Conservation (phyloP, 225 moss, liverwort and hornwort genomes). For the Ulota crispa region DNA sequence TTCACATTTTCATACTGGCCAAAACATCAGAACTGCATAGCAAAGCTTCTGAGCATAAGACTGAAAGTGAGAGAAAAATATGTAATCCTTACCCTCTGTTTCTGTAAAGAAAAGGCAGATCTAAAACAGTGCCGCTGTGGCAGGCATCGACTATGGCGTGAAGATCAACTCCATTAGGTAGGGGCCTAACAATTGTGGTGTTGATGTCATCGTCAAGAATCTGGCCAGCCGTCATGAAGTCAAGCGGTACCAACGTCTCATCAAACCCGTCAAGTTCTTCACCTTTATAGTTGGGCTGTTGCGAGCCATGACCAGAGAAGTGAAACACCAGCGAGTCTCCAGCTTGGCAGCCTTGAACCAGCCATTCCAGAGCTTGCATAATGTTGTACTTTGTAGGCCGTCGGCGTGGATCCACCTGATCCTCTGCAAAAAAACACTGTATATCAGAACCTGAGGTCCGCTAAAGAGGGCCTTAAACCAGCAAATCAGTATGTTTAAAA, state of each 20-base stretch:
- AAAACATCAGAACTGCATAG: not conserved
- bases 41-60: not conserved
- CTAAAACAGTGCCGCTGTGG: constrained; percentile 95
- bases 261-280: constrained; percentile 96
- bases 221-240: constrained; percentile 89
- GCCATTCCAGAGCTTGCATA: constrained; percentile 87
- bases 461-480: constrained; percentile 4
- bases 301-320: constrained; percentile 96
- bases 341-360: constrained; percentile 86
- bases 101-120: constrained; percentile 91
- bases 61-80: constrained; percentile 8
- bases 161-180: constrained; percentile 77
- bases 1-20: not conserved
- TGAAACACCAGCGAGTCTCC: constrained; percentile 98
- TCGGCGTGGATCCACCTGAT: constrained; percentile 79
- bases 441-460: constrained; percentile 20
- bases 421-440: constrained; percentile 56
- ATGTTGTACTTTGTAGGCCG: constrained; percentile 87
- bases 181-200: constrained; percentile 77
- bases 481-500: not conserved
- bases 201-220: constrained; percentile 98
- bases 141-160: constrained; percentile 97
- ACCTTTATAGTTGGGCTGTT: constrained; percentile 74
- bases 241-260: constrained; percentile 86
- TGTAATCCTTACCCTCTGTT: constrained; percentile 54